Evolutionary conservation across 2,329 filamentous ascomycete species (phyloP).

Genomic region (Cladosporium colombiae): DNA sequence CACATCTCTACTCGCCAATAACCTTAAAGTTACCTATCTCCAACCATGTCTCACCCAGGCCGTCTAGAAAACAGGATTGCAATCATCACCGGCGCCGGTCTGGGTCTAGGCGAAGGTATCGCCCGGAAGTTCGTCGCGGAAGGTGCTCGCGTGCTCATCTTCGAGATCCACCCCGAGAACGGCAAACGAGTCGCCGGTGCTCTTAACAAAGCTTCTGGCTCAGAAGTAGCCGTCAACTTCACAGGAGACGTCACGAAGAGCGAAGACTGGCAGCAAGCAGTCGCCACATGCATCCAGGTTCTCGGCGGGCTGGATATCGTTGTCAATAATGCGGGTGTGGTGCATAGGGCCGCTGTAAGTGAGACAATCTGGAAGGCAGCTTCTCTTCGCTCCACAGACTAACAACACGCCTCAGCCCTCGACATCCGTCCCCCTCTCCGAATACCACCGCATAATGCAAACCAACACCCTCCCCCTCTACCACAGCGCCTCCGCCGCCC

Average conservation of each 20-base stretch:
- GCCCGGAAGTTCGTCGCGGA: slow-evolving; percentile 32
- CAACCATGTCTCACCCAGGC: slow-evolving; percentile 13
- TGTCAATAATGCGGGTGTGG: slow-evolving; percentile 42
- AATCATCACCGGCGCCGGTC: slow-evolving; percentile 33
- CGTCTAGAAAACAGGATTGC: slow-evolving; percentile 26
- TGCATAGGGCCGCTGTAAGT: slow-evolving; percentile 26
- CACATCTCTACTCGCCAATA: not conserved
- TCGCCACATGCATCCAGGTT: slow-evolving; percentile 26
- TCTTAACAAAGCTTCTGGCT: slow-evolving; percentile 28
- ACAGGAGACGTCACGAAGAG: slow-evolving; percentile 30
- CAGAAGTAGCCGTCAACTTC: slow-evolving; percentile 36
- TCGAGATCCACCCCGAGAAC: slow-evolving; percentile 35
- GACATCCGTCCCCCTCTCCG: slow-evolving; percentile 31
- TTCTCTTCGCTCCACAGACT: not conserved
- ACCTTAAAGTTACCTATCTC: not conserved
- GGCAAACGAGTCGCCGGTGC: slow-evolving; percentile 36
- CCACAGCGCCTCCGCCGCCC: slow-evolving; percentile 32
- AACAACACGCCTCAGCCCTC: slow-evolving; percentile 26
- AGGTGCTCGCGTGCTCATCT: slow-evolving; percentile 33
- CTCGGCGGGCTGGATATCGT: slow-evolving; percentile 40
- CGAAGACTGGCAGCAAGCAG: slow-evolving; percentile 32
- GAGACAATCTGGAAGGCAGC: too few relatives aligned
- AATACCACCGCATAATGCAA: slow-evolving; percentile 38
- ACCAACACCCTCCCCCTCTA: slow-evolving; percentile 39
- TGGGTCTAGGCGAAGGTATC: slow-evolving; percentile 36